Percentiles rank a stretch among this genome's conserved stretches.
Evolutionary conservation across 2,329 filamentous ascomycete genomes (phyloP).

Genomic region (Coccinonectria pachysandricola): DNA sequence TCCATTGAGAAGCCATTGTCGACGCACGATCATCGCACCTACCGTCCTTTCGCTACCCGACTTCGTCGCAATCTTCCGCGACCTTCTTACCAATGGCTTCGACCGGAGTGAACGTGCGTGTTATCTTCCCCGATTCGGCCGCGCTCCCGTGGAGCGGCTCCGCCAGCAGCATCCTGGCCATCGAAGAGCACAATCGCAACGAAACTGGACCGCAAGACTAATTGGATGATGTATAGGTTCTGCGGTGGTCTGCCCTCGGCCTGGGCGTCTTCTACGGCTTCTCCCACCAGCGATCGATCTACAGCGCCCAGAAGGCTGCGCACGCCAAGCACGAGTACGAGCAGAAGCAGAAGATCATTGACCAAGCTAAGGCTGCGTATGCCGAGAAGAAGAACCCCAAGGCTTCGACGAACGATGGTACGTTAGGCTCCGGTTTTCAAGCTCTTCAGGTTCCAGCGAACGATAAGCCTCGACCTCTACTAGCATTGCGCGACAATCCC

Average conservation of each 20-base stretch:
- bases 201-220: conserved; percentile 13
- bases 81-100: conserved; percentile 47
- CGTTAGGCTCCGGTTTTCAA: conserved; percentile 8
- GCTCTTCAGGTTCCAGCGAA: too few relatives aligned
- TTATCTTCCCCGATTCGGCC: conserved; percentile 18
- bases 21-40: conserved; percentile 24
- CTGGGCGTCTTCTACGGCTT: conserved; percentile 92
- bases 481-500: too few relatives aligned
- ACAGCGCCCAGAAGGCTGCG: conserved; percentile 56
- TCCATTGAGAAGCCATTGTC: conserved; percentile 36
- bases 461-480: too few relatives aligned
- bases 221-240: conserved; percentile 53
- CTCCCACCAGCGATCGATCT: conserved; percentile 81
- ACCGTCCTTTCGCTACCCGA: conserved; percentile 26
- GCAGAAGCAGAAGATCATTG: conserved; percentile 84
- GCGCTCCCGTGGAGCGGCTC: conserved; percentile 12
- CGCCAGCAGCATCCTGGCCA: conserved; percentile 4
- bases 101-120: conserved; percentile 58
- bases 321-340: conserved; percentile 74
- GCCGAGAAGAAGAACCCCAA: conserved; percentile 58
- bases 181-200: conserved; percentile 9
- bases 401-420: conserved; percentile 24
- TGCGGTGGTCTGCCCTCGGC: conserved; percentile 91
- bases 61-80: conserved; percentile 32
- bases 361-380: conserved; percentile 86